Evolutionary conservation across 176 grass and related monocot genomes (phyloP), one percentile per base, ranked within the genome.

Genomic region (Eleusine indica): DNA sequence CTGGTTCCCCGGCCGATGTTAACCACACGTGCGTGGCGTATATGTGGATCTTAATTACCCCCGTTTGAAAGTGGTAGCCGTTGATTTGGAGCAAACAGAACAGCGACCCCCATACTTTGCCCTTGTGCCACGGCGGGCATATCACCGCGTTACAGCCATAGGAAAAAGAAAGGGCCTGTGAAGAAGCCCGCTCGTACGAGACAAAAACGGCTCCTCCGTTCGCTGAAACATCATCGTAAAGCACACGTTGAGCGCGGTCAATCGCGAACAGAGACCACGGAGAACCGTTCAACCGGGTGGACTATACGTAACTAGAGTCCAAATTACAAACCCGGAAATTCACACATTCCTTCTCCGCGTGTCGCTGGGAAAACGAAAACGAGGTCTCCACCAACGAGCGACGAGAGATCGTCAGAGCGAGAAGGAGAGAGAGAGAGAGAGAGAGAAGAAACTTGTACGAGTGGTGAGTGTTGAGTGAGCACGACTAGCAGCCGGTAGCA

Each of bases 201-300:
- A 69, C 66, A 69, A 69, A 69, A 3, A 37, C 37, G 44, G 18
- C 54, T n/a, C 18, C 54, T 58, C 35, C 4, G 16, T 54, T 46
- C 47, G 9, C 3, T 40, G 48, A 80, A 80, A 28, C 53, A 80
- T 80, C 65, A 80, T 80, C 65, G 48, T 53, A 19, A 7, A 3
- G 46, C 64, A 9, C 78, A 80, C 64, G 62, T 35, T 28, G 30
- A 41, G 1, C 8, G 16, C 57, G 75, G 44, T 58, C 76, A 9
- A 19, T 17, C 25, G 11, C 25, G 14, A 44, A 9, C 42, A 44
- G 42, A 6, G 42, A 44, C 42, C 75, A 64, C 57, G 30, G 25
- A 17, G 77, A 79, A 66, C 3, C 42, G 62, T 80, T 68, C 63
- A 68, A 38, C 44, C 7, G 7, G 17, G 51, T 4, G 35, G 35